These are phyloP conservation scores for Paratinospora sagittata DNA, from an alignment of 164 flowering plant species.

Conservation along the genomic window DNA sequence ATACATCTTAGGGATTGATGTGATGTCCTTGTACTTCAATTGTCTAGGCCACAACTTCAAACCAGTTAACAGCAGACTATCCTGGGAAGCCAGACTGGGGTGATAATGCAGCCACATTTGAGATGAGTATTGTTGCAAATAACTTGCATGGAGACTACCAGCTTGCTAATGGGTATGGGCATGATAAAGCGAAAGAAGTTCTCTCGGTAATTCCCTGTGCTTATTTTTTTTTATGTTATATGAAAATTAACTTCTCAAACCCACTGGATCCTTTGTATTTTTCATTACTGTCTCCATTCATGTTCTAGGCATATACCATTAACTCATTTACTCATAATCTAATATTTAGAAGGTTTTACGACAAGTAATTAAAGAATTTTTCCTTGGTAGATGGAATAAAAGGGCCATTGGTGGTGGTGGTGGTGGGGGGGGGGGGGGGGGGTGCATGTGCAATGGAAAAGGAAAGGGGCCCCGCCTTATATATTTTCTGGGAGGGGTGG, in stretches of 20 bases:
- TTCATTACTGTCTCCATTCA: neutral
- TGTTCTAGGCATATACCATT: neutral
- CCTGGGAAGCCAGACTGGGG: slow-evolving; percentile 82
- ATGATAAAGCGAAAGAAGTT: slow-evolving; percentile 51
- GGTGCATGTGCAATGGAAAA: too few relatives aligned
- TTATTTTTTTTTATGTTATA: neutral
- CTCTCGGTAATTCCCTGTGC: slow-evolving; percentile 36
- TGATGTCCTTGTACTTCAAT: slow-evolving; percentile 15
- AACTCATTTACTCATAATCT: neutral
- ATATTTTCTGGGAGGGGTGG: too few relatives aligned
- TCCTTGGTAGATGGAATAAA: neutral
- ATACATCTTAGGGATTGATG: slow-evolving; percentile 9
- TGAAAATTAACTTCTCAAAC: neutral
- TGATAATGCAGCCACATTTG: slow-evolving; percentile 78
- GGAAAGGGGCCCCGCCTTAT: too few relatives aligned
- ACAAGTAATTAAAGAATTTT: neutral
- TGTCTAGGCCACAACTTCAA: slow-evolving; percentile 48
- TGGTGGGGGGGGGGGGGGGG: too few relatives aligned
- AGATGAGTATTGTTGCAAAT: slow-evolving; percentile 64
- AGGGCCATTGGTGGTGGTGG: too few relatives aligned
- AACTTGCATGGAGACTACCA: slow-evolving; percentile 85
- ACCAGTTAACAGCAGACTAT: slow-evolving; percentile 72
- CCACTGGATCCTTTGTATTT: neutral
- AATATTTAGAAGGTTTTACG: neutral
- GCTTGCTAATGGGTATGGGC: slow-evolving; percentile 85